Base-by-base conservation (phyloP, 2,329 filamentous ascomycete genomes). In the Parastagonospora avenae region DNA sequence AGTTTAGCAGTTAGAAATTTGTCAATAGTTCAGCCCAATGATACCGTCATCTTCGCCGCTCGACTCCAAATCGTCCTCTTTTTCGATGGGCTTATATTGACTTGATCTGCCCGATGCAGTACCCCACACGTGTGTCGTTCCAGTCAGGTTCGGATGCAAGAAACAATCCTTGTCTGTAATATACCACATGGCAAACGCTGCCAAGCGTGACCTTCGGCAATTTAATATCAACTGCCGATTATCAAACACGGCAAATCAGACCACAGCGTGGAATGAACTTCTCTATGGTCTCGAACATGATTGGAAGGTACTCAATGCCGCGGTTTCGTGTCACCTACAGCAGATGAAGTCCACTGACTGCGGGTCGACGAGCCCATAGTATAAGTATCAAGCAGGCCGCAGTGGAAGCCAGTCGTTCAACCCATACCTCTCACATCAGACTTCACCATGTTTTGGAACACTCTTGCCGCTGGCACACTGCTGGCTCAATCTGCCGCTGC, bases 361-460 rank as follows among this genome's bases (percentile, higher is more conserved):
- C 10, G 29, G 11, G 10, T 36, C 10, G 42, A 27, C 41, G 42
- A 28, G 33, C 29, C 33, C 53, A 39, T 38, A 29, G 35, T 40
- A 55, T 54, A 60, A 56, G 39, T 54, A 59, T 39, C 37, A 33
- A 30, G 14, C 33, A 43, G 30, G 29, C 31, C 50, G 51, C 41
- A 12, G 19, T 19, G 27, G 10, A 8, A 9, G 2, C 10, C 19
- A 4, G 10, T 9, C 39, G 15, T 16, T 27, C 24, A 27, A 10
- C 32, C 5, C 7, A 33, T 29, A 9, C 30, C n/a, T 30, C 43
- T 48, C 46, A 39, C 16, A 27, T n/a, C 24, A 48, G 41, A 30
- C 33, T 39, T 53, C 46, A 48, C 38, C 40, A 68, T 68, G 64
- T 54, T 63, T 50, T 65, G 58, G 59, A 59, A 61, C 53, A 48